Evolutionary conservation across 352 stramenopile genomes (phyloP).

Genomic region (Pythium volutum): DNA sequence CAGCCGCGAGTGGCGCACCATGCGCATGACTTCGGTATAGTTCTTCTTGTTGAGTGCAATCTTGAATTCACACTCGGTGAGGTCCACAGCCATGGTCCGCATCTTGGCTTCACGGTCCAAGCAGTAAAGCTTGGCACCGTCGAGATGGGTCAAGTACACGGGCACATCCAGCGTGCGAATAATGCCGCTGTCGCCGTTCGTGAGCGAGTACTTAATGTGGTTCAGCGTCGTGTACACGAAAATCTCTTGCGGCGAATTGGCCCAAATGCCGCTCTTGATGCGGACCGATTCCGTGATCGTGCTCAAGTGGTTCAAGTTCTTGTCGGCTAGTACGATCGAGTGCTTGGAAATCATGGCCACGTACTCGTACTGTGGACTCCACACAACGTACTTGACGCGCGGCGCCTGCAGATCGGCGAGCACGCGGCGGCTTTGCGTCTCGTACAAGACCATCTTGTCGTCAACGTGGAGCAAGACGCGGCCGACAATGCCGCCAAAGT

Average conservation of each 20-base stretch:
- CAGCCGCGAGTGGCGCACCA: slow-evolving; percentile 96
- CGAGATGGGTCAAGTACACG: slow-evolving; percentile 95
- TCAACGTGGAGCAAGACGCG: slow-evolving; percentile 96
- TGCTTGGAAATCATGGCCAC: slow-evolving; percentile 98
- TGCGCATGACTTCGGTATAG: slow-evolving; percentile 99
- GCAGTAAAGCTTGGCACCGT: slow-evolving; percentile 95
- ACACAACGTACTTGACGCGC: slow-evolving; percentile 98
- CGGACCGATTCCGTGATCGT: slow-evolving; percentile 97
- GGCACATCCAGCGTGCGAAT: slow-evolving; percentile 98
- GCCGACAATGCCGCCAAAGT: slow-evolving; percentile 96
- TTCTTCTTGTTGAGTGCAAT: slow-evolving; percentile 92
- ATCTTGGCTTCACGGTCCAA: slow-evolving; percentile 97
- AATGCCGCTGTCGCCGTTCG: slow-evolving; percentile 95
- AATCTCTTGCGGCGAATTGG: slow-evolving; percentile 88
- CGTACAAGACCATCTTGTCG: slow-evolving; percentile 98
- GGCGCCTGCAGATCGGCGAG: slow-evolving; percentile 95
- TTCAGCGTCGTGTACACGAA: slow-evolving; percentile 99
- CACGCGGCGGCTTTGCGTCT: slow-evolving; percentile 96
- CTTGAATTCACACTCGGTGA: slow-evolving; percentile 99
- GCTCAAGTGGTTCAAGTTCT: slow-evolving; percentile 97
- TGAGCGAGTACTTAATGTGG: slow-evolving; percentile 93
- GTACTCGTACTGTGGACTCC: slow-evolving; percentile 96
- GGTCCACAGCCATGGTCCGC: slow-evolving; percentile 95
- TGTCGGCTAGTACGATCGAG: slow-evolving; percentile 95
- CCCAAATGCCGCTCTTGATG: slow-evolving; percentile 94